A percentile compares a stretch with the other conserved stretches of the same genome.
Evolutionary conservation across 192 early-diverging fungal species (phyloP).

Genomic region (Entomortierella parvispora): DNA sequence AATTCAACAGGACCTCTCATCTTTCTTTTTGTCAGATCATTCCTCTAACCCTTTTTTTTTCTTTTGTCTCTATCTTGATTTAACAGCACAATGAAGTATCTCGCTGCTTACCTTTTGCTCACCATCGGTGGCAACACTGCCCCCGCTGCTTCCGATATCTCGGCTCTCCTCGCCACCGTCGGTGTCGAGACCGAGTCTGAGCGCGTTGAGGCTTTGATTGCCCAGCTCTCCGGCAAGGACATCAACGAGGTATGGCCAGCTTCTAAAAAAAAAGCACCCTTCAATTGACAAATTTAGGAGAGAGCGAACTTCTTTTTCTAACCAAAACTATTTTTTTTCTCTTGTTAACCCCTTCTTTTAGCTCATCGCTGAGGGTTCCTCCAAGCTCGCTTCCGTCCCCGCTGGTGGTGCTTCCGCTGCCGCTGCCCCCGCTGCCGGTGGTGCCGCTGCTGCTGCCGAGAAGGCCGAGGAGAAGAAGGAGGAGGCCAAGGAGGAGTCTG

Average conservation of each 20-base stretch:
- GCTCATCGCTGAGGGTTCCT: conserved; percentile 92
- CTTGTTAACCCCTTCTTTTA: conserved; percentile 19
- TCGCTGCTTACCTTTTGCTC: conserved; percentile 98
- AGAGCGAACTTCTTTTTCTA: too few relatives aligned
- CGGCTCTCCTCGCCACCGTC: conserved; percentile 87
- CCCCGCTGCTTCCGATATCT: conserved; percentile 82
- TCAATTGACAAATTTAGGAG: too few relatives aligned
- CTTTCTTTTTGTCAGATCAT: not conserved
- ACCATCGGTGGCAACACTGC: conserved; percentile 84
- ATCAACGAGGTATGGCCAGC: conserved; percentile 73
- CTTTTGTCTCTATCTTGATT: not conserved
- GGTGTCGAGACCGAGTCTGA: conserved; percentile 91
- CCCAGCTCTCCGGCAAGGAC: conserved; percentile 89
- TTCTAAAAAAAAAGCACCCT: not conserved
- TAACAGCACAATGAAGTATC: conserved; percentile 86
- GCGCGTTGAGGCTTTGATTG: conserved; percentile 81
- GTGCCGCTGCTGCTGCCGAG: conserved; percentile 56
- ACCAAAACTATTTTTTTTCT: conserved; percentile 4
- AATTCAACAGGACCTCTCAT: not conserved
- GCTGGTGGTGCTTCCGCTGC: conserved; percentile 83
- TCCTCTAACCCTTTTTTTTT: not conserved
- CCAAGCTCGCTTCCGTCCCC: conserved; percentile 95
- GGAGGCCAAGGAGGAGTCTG: conserved; percentile 91
- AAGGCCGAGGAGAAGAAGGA: conserved; percentile 83
- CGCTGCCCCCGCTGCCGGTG: conserved; percentile 71